phyloP scores from a whole-genome alignment of 495 filamentous ascomycete genomes.

The Echria macrotheca region DNA sequence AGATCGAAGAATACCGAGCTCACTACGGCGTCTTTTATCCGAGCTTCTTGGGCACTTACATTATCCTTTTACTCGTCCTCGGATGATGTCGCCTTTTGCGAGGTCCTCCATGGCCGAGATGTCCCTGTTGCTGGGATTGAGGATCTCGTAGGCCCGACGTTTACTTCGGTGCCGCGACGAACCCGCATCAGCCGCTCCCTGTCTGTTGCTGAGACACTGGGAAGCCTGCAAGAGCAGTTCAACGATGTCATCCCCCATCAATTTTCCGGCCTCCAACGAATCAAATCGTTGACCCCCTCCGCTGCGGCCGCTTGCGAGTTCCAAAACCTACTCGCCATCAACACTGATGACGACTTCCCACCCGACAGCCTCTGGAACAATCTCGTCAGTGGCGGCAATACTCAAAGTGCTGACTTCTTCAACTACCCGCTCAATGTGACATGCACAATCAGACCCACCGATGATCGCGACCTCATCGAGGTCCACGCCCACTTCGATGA shows the following conservation, averaged over 20 bases:
- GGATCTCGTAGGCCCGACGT: conserved; percentile 46
- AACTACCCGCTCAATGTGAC: conserved; percentile 23
- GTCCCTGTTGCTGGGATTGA: conserved; percentile 41
- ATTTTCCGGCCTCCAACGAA: conserved; percentile 57
- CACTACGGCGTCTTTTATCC: conserved; percentile 29
- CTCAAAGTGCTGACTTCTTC: conserved; percentile 22
- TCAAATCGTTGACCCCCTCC: conserved; percentile 47
- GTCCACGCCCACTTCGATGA: conserved; percentile 27
- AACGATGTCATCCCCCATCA: conserved; percentile 49
- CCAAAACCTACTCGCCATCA: conserved; percentile 53
- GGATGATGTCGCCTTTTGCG: conserved; percentile 47
- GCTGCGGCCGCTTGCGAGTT: conserved; percentile 54
- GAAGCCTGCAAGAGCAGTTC: conserved; percentile 44
- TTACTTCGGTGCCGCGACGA: conserved; percentile 55
- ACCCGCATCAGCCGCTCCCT: conserved; percentile 30
- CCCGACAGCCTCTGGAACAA: conserved; percentile 17
- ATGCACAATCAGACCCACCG: conserved; percentile 13
- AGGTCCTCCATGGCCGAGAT: conserved; percentile 47
- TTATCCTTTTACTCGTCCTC: conserved; percentile 25
- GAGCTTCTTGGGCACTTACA: conserved; percentile 36
- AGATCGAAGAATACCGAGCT: conserved; percentile 16
- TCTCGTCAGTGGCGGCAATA: conserved; percentile 15
- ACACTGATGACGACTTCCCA: conserved; percentile 19
- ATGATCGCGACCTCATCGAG: conserved; percentile 3
- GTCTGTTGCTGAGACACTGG: conserved; percentile 31